These are phyloP conservation scores for Fusarium brachygibbosum DNA, from an alignment of 2,329 filamentous ascomycete genomes.

Conservation along the genomic window DNA sequence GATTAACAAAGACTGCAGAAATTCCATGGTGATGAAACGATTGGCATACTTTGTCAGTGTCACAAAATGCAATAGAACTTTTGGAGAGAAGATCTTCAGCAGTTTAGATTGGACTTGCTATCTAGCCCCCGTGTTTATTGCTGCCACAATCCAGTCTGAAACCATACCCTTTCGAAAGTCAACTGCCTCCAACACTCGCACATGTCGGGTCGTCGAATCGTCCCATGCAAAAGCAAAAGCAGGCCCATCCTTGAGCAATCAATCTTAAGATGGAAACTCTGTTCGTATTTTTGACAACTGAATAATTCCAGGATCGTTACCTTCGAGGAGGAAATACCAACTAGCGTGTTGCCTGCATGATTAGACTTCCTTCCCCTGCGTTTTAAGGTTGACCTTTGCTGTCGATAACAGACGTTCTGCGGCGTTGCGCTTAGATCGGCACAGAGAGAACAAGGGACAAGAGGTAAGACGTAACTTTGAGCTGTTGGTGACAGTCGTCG, in stretches of 20 bases:
- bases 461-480: background rate
- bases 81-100: background rate
- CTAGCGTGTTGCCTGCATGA: background rate
- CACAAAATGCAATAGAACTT: too few relatives aligned
- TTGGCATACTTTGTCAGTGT: background rate
- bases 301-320: background rate
- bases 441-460: background rate
- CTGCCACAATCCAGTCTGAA: background rate
- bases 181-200: background rate
- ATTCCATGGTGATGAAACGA: conserved; percentile 42
- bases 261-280: background rate
- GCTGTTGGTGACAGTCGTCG: background rate
- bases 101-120: background rate
- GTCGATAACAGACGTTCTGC: background rate
- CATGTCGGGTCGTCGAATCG: background rate
- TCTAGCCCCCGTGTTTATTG: background rate
- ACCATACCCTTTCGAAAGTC: background rate
- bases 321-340: background rate
- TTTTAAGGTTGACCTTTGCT: background rate
- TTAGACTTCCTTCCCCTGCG: conserved; percentile 15
- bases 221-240: background rate
- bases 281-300: background rate
- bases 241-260: background rate
- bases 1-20: conserved; percentile 44
- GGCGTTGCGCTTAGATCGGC: conserved; percentile 17